Evolutionary conservation across 441 rosid genomes (phyloP), one percentile per base, ranked within the genome.

Genomic region (Pelargonium cotyledonis): DNA sequence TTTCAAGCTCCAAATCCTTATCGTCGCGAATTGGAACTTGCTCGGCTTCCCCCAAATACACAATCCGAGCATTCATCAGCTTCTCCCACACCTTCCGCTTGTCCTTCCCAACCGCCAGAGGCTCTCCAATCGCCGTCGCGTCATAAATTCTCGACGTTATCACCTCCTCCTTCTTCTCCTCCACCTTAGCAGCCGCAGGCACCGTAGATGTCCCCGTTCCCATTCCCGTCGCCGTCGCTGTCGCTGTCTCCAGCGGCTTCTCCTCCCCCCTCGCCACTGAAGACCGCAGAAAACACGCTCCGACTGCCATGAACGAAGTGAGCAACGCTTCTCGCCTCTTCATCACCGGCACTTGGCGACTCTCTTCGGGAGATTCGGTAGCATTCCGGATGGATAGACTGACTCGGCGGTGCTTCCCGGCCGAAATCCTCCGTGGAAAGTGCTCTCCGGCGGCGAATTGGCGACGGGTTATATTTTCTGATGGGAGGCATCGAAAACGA

Each of bases 11-110:
- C 78, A 94, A 74, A 2, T 79, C 92, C 70, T 85, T 83, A 35
- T 91, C 99, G 19, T 94, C 97, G 68, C 77, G 81, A 6, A 81
- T 83, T 18, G 97, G 96, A 1, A 91, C 99, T 43, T 89, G 97
- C 86, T 91, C 95, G 0, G 95, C 93, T 79, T 94, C 94, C 1
- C 99, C 95, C 57, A 94, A 79, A 76, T 91, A 91, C 68, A 91
- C 90, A 63, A 94, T 80, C 79, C 92, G 83, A 8, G 90, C 88
- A 26, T 81, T 84, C 91, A 85, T 84, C 60, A 91, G 66, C 89
- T 86, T 94, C 82, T 87, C 97, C 94, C 93, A 87, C 67, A 87
- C 92, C 67, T 80, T 91, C 18, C 72, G 81, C 92, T 82, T 94
- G 61, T 85, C 97, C 78, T 88, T 94, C 14, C 95, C 94, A 70